Evolutionary conservation across 2,329 filamentous ascomycete genomes (phyloP).

Genomic region (Phyllachora maydis): DNA sequence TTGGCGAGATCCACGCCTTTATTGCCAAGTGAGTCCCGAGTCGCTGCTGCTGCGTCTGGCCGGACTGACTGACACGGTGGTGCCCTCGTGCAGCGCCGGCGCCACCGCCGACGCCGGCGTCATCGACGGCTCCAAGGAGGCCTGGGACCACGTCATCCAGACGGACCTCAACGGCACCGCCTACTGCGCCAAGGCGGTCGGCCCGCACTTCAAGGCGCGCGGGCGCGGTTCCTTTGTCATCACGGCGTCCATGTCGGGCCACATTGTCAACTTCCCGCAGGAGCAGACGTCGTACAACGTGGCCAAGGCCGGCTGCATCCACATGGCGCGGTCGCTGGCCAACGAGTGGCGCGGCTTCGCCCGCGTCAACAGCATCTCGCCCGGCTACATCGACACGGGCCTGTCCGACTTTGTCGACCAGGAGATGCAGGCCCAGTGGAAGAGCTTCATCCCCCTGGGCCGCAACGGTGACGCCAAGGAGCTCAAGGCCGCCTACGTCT

Average conservation of each 20-base stretch:
- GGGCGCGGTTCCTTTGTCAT: slow-evolving; percentile 46
- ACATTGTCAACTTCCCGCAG: slow-evolving; percentile 51
- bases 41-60: no score
- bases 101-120: slow-evolving; percentile 48
- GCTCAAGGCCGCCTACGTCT: slow-evolving; percentile 61
- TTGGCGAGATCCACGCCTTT: slow-evolving; percentile 54
- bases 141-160: slow-evolving; percentile 42
- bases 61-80: not conserved
- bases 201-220: slow-evolving; percentile 40
- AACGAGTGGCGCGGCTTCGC: slow-evolving; percentile 52
- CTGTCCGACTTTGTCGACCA: slow-evolving; percentile 43
- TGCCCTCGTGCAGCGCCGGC: slow-evolving; percentile 39
- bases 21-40: slow-evolving; percentile 50
- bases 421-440: slow-evolving; percentile 53
- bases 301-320: slow-evolving; percentile 33
- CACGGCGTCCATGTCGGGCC: slow-evolving; percentile 49
- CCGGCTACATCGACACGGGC: slow-evolving; percentile 48
- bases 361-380: slow-evolving; percentile 43
- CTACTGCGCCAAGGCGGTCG: slow-evolving; percentile 46
- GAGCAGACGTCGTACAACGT: slow-evolving; percentile 48
- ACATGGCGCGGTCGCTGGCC: slow-evolving; percentile 24
- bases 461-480: slow-evolving; percentile 47
- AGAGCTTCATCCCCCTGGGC: slow-evolving; percentile 54
- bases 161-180: slow-evolving; percentile 49
- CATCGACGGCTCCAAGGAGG: slow-evolving; percentile 44